A percentile compares a stretch with the other conserved stretches of the same genome.
Evolutionary conservation across 495 filamentous ascomycete species (phyloP).

Genomic region (Tricharina praecox): DNA sequence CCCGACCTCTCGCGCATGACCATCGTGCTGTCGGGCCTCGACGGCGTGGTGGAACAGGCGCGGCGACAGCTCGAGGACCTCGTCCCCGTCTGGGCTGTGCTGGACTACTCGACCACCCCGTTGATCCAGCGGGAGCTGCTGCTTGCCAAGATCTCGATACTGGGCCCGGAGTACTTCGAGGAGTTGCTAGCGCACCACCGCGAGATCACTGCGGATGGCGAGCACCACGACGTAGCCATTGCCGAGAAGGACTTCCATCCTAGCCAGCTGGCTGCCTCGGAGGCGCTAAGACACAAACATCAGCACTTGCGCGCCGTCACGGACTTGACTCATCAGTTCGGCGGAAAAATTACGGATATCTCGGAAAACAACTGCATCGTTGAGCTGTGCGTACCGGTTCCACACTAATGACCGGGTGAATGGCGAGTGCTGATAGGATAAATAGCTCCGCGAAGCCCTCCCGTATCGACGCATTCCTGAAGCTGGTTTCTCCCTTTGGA

Average conservation of each 20-base stretch:
- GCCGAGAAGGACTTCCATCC: constrained; percentile 60
- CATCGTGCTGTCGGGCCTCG: constrained; percentile 87
- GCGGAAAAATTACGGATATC: constrained; percentile 92
- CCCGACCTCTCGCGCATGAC: constrained; percentile 96
- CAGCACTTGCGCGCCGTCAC: constrained; percentile 91
- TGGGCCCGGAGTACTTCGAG: constrained; percentile 95
- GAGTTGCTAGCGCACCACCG: constrained; percentile 88
- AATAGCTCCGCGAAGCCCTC: constrained; percentile 73
- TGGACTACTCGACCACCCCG: constrained; percentile 84
- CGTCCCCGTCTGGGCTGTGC: constrained; percentile 93
- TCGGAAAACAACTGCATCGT: constrained; percentile 97
- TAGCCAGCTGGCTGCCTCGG: constrained; percentile 58
- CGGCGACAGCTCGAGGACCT: constrained; percentile 88
- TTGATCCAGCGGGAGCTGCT: constrained; percentile 93
- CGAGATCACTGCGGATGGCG: constrained; percentile 38
- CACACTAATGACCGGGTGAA: not conserved
- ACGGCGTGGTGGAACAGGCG: constrained; percentile 95
- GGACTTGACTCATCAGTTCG: constrained; percentile 90
- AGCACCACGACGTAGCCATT: constrained; percentile 22
- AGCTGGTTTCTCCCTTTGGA: constrained; percentile 87
- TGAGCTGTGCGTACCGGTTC: constrained; percentile 65
- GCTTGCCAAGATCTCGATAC: constrained; percentile 87
- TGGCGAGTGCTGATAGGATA: not conserved
- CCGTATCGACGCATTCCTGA: constrained; percentile 94
- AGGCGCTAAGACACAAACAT: constrained; percentile 88